These are phyloP conservation scores for Ogataea angusta DNA, from an alignment of 805 yeast genomes.

Conservation along the genomic window DNA sequence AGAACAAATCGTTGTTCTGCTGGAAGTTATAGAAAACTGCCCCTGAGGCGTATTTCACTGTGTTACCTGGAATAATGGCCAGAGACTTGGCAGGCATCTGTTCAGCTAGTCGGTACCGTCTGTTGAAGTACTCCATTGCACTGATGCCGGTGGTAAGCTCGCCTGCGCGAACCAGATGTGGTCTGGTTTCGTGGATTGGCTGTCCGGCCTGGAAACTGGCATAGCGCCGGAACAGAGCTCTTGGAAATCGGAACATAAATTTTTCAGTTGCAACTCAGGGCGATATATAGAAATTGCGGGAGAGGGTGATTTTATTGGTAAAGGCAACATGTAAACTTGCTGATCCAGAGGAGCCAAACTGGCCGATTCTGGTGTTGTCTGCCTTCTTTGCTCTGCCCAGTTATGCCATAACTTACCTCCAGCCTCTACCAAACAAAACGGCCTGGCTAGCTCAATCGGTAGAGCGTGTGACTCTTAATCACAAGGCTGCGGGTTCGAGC, in stretches of 20 bases:
- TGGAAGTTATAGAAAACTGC: constrained; percentile 90
- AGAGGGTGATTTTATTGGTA: no score
- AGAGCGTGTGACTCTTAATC: constrained; percentile 30
- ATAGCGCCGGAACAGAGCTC: constrained; percentile 3
- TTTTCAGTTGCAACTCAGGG: neutral
- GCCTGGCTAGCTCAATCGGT: constrained; percentile 31
- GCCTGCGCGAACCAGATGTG: constrained; percentile 68
- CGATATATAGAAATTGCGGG: neutral
- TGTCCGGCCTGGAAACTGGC: constrained; percentile 58
- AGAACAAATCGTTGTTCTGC: constrained; percentile 85
- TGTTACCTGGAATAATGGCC: constrained; percentile 72
- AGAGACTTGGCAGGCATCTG: constrained; percentile 59
- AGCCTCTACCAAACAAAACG: neutral
- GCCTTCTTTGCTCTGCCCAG: no score
- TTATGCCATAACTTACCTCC: neutral
- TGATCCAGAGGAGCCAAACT: no score
- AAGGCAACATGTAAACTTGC: no score
- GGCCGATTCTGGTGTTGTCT: no score
- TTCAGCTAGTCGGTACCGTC: constrained; percentile 60
- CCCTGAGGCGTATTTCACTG: constrained; percentile 78
- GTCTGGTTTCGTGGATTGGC: constrained; percentile 82
- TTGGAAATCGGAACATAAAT: constrained; percentile 5
- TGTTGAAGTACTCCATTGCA: constrained; percentile 73
- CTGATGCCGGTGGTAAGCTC: constrained; percentile 86
- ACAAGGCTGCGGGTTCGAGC: constrained; percentile 30